phyloP scores from a whole-genome alignment of 805 yeast genomes.

The Cyberlindnera americana region DNA sequence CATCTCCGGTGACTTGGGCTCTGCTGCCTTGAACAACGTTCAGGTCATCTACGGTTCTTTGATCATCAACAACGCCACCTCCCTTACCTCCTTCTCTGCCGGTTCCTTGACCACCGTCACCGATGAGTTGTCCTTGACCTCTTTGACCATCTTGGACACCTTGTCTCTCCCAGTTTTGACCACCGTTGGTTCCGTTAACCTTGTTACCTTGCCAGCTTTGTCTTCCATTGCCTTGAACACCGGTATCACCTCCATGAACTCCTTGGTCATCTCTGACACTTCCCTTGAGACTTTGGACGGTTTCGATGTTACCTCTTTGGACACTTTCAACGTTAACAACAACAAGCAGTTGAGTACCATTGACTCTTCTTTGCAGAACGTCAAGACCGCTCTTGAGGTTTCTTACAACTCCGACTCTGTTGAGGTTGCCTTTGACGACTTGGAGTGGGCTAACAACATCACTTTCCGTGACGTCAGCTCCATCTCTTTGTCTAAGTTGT shows the following conservation, averaged over 20 bases:
- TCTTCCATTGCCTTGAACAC: slow-evolving; percentile 59
- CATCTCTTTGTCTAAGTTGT: slow-evolving; percentile 64
- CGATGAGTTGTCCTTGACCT: slow-evolving; percentile 59
- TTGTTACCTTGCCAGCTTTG: slow-evolving; percentile 86
- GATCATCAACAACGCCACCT: slow-evolving; percentile 59
- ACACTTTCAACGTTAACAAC: slow-evolving; percentile 80
- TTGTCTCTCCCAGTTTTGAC: slow-evolving; percentile 75
- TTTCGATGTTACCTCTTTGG: slow-evolving; percentile 47
- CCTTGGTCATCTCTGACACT: slow-evolving; percentile 71
- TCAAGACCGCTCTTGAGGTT: slow-evolving; percentile 70
- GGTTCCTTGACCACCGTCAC: slow-evolving; percentile 73
- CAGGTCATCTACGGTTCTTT: slow-evolving; percentile 76
- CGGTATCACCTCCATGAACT: slow-evolving; percentile 71
- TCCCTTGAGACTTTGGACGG: slow-evolving; percentile 66
- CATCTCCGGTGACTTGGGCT: slow-evolving; percentile 61
- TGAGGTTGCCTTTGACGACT: slow-evolving; percentile 61
- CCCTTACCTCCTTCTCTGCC: slow-evolving; percentile 65
- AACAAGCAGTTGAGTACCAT: slow-evolving; percentile 72
- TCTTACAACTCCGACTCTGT: slow-evolving; percentile 83
- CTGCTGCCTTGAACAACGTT: slow-evolving; percentile 71
- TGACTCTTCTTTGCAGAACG: slow-evolving; percentile 68
- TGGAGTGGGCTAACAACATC: slow-evolving; percentile 84
- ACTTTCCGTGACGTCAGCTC: slow-evolving; percentile 78
- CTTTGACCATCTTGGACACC: slow-evolving; percentile 61
- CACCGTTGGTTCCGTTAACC: slow-evolving; percentile 76